Conservation (phyloP, 805 yeast species). For the Starmerella riodocensis region DNA sequence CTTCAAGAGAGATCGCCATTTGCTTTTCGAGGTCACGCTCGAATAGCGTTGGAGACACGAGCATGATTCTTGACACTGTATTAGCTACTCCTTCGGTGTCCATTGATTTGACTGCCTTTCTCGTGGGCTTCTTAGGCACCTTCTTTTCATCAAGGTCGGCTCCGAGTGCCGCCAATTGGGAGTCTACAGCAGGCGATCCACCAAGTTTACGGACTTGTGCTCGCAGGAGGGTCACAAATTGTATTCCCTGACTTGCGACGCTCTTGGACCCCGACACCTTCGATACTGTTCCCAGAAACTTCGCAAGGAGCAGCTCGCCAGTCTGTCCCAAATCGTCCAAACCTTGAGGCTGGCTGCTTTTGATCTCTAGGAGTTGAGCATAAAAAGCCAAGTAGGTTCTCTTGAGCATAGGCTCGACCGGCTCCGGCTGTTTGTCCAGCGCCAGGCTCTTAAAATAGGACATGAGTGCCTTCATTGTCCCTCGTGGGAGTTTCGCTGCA, state of each 20-base stretch:
- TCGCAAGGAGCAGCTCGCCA: conserved; percentile 27
- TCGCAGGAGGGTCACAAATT: conserved; percentile 25
- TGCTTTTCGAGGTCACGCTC: conserved; percentile 11
- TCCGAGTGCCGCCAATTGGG: conserved; percentile 20
- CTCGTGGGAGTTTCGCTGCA: conserved; percentile 23
- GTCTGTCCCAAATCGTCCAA: conserved; percentile 22
- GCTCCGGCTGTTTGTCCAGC: conserved; percentile 10
- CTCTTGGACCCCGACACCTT: conserved; percentile 19
- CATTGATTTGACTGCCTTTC: conserved; percentile 29
- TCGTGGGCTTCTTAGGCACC: not conserved
- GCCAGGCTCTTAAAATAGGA: conserved; percentile 26
- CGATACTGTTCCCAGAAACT: conserved; percentile 26
- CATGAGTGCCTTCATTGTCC: conserved; percentile 25
- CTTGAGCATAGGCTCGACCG: conserved; percentile 14
- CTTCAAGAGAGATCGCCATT: conserved; percentile 2
- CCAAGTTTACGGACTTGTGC: conserved; percentile 17
- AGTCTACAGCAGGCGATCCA: conserved; percentile 15
- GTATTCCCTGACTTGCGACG: conserved; percentile 22
- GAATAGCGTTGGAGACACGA: conserved; percentile 35
- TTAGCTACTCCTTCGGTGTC: conserved; percentile 38
- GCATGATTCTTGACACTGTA: conserved; percentile 39
- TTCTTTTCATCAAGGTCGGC: conserved; percentile 1
- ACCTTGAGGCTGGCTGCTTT: conserved; percentile 25
- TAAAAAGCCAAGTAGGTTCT: conserved; percentile 44
- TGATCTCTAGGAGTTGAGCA: conserved; percentile 39